Percentiles rank a stretch among this genome's conserved stretches.
Evolutionary conservation across 1,284 basidiomycete species (phyloP).

Genomic region (Rhodofomes roseus): DNA sequence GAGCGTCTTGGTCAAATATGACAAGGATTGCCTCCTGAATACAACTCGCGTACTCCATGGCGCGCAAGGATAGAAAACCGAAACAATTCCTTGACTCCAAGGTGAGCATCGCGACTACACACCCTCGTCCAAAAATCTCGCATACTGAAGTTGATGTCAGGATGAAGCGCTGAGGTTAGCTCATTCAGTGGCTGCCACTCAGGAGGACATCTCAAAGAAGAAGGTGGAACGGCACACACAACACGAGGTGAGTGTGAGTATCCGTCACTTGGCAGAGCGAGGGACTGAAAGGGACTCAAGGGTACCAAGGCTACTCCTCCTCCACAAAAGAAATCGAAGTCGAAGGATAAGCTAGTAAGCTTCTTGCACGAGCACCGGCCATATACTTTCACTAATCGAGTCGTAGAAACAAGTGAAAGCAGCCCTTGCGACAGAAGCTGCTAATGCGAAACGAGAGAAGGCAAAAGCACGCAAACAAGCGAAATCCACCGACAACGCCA

Average conservation of each 20-base stretch:
- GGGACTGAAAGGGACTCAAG: constrained; percentile 4
- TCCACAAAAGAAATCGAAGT: constrained; percentile 3
- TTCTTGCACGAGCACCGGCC: neutral
- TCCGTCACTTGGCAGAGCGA: too few species aligned
- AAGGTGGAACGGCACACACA: constrained; percentile 18
- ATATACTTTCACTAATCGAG: neutral
- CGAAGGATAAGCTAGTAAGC: constrained; percentile 23
- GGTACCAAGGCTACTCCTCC: constrained; percentile 6
- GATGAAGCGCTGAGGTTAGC: constrained; percentile 25
- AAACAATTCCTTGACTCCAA: constrained; percentile 3
- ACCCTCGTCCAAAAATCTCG: too few species aligned
- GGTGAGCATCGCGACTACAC: neutral
- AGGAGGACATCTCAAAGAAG: constrained; percentile 21
- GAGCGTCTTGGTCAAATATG: neutral
- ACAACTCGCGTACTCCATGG: neutral
- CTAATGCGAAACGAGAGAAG: constrained; percentile 26
- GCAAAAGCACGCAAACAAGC: constrained; percentile 22
- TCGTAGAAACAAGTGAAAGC: constrained; percentile 26
- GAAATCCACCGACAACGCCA: neutral
- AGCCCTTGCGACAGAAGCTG: constrained; percentile 21
- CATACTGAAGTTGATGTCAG: constrained; percentile 14
- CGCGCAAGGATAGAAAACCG: neutral
- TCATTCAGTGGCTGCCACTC: constrained; percentile 17
- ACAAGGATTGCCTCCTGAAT: neutral
- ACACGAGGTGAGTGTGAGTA: constrained; percentile 19